phyloP scores from a whole-genome alignment of 192 early-diverging fungal species.

The Entomortierella beljakovae region DNA sequence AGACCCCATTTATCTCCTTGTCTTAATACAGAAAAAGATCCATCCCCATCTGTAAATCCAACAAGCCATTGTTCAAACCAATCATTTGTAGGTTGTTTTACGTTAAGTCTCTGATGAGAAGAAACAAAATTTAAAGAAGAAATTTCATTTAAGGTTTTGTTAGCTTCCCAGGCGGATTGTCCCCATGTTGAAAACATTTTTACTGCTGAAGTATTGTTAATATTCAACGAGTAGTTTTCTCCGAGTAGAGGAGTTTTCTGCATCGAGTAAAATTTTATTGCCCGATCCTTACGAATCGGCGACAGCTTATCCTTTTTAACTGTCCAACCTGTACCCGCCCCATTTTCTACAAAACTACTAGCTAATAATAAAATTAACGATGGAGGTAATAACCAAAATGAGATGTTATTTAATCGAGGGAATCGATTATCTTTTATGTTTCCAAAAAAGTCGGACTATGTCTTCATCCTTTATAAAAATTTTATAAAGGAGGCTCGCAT shows the following conservation, averaged over 20 bases:
- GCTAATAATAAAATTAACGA: too few relatives aligned
- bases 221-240: conserved; percentile 47
- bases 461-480: conserved; percentile 35
- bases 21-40: conserved; percentile 53
- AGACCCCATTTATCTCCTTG: conserved; percentile 16
- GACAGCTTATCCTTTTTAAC: conserved; percentile 20
- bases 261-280: conserved; percentile 15
- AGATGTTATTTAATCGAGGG: conserved; percentile 7
- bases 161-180: conserved; percentile 53
- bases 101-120: conserved; percentile 26
- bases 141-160: conserved; percentile 32
- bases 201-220: conserved; percentile 46
- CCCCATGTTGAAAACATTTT: conserved; percentile 31
- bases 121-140: conserved; percentile 17
- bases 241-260: conserved; percentile 13
- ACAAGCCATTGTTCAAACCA: conserved; percentile 27
- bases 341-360: neutral
- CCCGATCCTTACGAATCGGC: conserved; percentile 10
- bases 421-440: conserved; percentile 37
- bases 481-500: conserved; percentile 17
- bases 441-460: conserved; percentile 39
- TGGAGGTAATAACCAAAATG: conserved; percentile 2
- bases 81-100: conserved; percentile 26
- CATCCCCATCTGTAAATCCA: conserved; percentile 62
- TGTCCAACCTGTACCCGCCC: conserved; percentile 24